phyloP scores from a whole-genome alignment of 2,329 filamentous ascomycete genomes.

The Amauroascus verrucosus region DNA sequence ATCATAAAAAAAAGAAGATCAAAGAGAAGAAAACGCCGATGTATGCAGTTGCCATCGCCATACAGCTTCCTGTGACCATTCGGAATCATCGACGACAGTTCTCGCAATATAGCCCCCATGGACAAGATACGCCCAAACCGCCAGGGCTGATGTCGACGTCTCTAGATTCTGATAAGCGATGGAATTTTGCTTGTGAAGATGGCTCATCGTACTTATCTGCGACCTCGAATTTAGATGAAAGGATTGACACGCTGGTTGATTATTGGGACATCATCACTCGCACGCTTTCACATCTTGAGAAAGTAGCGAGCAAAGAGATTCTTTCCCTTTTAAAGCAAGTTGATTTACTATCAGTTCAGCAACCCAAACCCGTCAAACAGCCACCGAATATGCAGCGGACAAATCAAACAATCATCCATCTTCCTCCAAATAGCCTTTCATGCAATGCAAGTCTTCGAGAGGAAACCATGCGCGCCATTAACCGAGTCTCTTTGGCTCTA shows the following conservation, averaged over 20 bases:
- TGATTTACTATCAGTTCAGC: constrained; percentile 32
- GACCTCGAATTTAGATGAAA: constrained; percentile 42
- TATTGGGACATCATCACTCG: constrained; percentile 52
- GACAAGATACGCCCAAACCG: constrained; percentile 21
- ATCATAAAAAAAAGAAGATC: constrained; percentile 36
- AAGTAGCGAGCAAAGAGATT: constrained; percentile 43
- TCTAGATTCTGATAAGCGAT: constrained; percentile 34
- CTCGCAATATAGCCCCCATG: constrained; percentile 28
- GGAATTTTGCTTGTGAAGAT: constrained; percentile 31
- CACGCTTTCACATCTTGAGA: constrained; percentile 45
- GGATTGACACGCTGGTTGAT: constrained; percentile 46
- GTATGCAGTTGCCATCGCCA: constrained; percentile 49
- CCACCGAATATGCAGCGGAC: constrained; percentile 41
- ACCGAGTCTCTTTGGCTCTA: constrained; percentile 45
- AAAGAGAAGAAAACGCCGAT: constrained; percentile 47
- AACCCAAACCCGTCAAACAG: constrained; percentile 37
- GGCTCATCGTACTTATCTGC: constrained; percentile 38
- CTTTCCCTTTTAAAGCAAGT: constrained; percentile 41
- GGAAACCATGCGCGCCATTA: constrained; percentile 39
- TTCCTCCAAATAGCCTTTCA: constrained; percentile 41
- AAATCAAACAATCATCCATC: constrained; percentile 40
- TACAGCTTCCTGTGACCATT: constrained; percentile 42
- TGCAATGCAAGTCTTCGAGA: constrained; percentile 38
- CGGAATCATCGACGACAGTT: constrained; percentile 28
- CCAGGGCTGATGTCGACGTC: constrained; percentile 30